Conservation (phyloP, 1,139 yeast species). For the Hemisphaericaspora xylanilytica region DNA sequence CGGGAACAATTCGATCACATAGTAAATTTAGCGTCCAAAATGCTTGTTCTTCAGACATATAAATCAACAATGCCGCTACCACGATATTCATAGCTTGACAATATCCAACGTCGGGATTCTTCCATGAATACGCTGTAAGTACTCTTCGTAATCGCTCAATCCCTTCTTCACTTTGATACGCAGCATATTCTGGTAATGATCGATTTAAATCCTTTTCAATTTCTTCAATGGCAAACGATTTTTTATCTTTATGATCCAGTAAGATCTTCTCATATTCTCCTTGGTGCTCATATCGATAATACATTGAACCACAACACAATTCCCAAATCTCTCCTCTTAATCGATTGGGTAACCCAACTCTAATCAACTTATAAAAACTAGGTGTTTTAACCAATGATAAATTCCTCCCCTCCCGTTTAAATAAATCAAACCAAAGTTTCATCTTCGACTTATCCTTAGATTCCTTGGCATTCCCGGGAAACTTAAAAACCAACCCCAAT, state of each 20-base stretch:
- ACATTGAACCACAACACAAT: conserved; percentile 82
- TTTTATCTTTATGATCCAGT: conserved; percentile 57
- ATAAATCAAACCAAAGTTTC: conserved; percentile 91
- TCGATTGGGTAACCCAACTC: conserved; percentile 91
- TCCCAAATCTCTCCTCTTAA: conserved; percentile 98
- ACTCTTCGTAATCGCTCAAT: conserved; percentile 82
- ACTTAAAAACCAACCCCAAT: conserved; percentile 74
- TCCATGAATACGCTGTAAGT: conserved; percentile 93
- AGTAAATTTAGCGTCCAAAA: conserved; percentile 87
- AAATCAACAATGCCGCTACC: conserved; percentile 87
- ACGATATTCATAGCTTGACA: conserved; percentile 99
- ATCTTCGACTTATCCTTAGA: conserved; percentile 80
- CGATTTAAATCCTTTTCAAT: conserved; percentile 94
- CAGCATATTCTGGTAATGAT: conserved; percentile 93
- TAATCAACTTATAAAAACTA: conserved; percentile 73
- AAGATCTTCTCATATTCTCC: conserved; percentile 60
- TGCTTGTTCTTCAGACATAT: conserved; percentile 96
- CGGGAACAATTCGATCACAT: conserved; percentile 87
- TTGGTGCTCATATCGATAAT: conserved; percentile 60
- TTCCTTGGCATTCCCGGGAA: conserved; percentile 84
- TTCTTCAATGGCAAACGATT: conserved; percentile 87
- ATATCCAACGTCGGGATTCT: conserved; percentile 94
- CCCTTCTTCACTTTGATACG: conserved; percentile 85
- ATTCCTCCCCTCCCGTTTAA: conserved; percentile 80
- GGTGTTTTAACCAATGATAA: conserved; percentile 72